These are phyloP conservation scores for Blumeria graminis DNA, from an alignment of 2,329 filamentous ascomycete species.

Conservation along the genomic window DNA sequence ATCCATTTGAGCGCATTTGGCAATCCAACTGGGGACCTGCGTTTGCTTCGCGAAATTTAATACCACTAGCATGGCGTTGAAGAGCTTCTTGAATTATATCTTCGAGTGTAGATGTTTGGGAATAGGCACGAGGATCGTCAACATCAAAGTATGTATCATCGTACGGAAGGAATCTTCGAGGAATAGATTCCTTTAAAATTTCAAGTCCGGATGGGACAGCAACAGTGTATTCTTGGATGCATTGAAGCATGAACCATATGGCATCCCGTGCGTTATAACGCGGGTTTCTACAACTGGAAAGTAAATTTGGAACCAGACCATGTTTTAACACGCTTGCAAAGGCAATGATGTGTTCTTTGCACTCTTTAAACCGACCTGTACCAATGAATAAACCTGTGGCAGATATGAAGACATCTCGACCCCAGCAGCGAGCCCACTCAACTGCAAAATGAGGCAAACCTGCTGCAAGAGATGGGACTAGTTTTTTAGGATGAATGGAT, in stretches of 20 bases:
- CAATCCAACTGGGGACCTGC: slow-evolving; percentile 69
- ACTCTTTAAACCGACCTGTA: slow-evolving; percentile 69
- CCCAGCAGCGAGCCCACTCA: slow-evolving; percentile 92
- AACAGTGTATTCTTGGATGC: slow-evolving; percentile 76
- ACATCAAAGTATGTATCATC: slow-evolving; percentile 84
- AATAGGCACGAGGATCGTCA: slow-evolving; percentile 68
- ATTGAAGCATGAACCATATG: slow-evolving; percentile 93
- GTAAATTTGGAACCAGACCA: slow-evolving; percentile 88
- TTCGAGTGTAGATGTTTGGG: slow-evolving; percentile 54
- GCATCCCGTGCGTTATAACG: slow-evolving; percentile 93
- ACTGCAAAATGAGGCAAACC: slow-evolving; percentile 85
- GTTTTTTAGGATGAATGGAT: slow-evolving; percentile 67
- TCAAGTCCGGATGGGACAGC: slow-evolving; percentile 54
- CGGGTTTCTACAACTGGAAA: slow-evolving; percentile 64
- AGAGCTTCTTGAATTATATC: slow-evolving; percentile 86
- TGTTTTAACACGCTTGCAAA: slow-evolving; percentile 95
- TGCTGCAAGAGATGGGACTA: slow-evolving; percentile 69
- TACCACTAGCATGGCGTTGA: slow-evolving; percentile 70
- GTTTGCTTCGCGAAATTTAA: slow-evolving; percentile 87
- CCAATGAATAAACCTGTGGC: slow-evolving; percentile 77
- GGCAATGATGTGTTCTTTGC: slow-evolving; percentile 78
- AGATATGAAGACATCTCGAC: slow-evolving; percentile 90
- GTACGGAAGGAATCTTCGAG: slow-evolving; percentile 74
- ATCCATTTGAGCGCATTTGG: slow-evolving; percentile 82
- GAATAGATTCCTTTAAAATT: slow-evolving; percentile 53